Percentiles rank a stretch among this genome's conserved stretches.
These are phyloP conservation scores for Mycena haematopus DNA, from an alignment of 768 basidiomycete genomes.

Conservation along the genomic window DNA sequence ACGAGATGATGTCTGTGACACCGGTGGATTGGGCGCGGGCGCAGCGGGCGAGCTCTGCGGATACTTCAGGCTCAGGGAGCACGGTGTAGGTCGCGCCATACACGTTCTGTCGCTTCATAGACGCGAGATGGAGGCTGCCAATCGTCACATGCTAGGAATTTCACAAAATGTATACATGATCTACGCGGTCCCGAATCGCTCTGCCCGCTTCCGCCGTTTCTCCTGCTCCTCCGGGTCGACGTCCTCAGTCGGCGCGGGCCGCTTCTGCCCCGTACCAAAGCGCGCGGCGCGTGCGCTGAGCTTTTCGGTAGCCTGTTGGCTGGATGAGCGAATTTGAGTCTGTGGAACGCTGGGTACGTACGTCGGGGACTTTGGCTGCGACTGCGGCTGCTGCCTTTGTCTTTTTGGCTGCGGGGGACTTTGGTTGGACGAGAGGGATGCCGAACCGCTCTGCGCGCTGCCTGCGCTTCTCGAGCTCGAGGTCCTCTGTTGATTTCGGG, in stretches of 20 bases:
- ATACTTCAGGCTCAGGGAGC: slow-evolving; percentile 49
- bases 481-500: slow-evolving; percentile 40
- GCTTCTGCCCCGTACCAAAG: slow-evolving; percentile 53
- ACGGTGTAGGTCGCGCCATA: slow-evolving; percentile 42
- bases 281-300: slow-evolving; percentile 60
- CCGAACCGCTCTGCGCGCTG: slow-evolving; percentile 75
- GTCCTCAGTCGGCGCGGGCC: slow-evolving; percentile 43
- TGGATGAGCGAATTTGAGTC: not conserved
- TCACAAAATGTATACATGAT: not conserved
- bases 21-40: slow-evolving; percentile 40
- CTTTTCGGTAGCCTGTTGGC: slow-evolving; percentile 53
- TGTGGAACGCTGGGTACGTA: slow-evolving; percentile 28
- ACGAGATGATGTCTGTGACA: slow-evolving; percentile 47
- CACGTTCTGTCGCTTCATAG: slow-evolving; percentile 4
- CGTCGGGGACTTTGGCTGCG: slow-evolving; percentile 25
- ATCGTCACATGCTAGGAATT: no score
- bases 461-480: slow-evolving; percentile 62
- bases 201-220: slow-evolving; percentile 65
- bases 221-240: slow-evolving; percentile 66
- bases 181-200: slow-evolving; percentile 55
- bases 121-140: no score
- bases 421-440: slow-evolving; percentile 59
- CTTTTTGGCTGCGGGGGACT: slow-evolving; percentile 32
- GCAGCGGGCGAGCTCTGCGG: slow-evolving; percentile 48
- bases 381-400: slow-evolving; percentile 28